Conservation (phyloP, 2,329 filamentous ascomycete genomes). For the Apiospora hydei region DNA sequence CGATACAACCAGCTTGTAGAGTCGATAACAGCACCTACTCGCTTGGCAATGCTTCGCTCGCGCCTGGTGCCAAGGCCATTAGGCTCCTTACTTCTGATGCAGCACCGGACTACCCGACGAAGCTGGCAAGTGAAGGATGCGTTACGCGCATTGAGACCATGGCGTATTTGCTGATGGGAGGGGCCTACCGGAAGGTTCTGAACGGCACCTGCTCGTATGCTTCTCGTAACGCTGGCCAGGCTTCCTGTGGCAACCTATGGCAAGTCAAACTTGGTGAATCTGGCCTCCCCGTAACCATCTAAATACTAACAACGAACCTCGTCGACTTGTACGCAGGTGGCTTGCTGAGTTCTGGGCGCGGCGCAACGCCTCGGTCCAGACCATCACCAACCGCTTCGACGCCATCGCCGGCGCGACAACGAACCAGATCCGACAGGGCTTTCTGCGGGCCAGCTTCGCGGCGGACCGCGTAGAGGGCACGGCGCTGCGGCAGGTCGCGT, state of each 20-base stretch:
- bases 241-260: neutral
- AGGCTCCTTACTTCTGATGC: neutral
- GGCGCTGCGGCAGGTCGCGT: neutral
- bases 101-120: neutral
- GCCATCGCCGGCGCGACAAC: conserved; percentile 7
- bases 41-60: neutral
- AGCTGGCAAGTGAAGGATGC: neutral
- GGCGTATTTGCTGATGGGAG: neutral
- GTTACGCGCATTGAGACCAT: conserved; percentile 1
- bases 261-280: neutral
- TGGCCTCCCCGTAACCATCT: too few species aligned
- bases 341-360: neutral
- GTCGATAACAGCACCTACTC: neutral
- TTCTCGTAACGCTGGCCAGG: neutral
- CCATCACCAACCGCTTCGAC: neutral
- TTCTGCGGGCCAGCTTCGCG: neutral
- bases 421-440: conserved; percentile 6
- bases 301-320: too few species aligned
- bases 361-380: neutral
- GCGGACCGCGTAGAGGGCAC: neutral
- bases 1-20: neutral
- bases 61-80: neutral
- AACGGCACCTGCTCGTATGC: neutral
- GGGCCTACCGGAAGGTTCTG: neutral
- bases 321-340: neutral